A percentile compares a stretch with the other conserved stretches of the same genome.
Conservation (phyloP, 768 basidiomycete species). For the Pulveroboletus ravenelii region DNA sequence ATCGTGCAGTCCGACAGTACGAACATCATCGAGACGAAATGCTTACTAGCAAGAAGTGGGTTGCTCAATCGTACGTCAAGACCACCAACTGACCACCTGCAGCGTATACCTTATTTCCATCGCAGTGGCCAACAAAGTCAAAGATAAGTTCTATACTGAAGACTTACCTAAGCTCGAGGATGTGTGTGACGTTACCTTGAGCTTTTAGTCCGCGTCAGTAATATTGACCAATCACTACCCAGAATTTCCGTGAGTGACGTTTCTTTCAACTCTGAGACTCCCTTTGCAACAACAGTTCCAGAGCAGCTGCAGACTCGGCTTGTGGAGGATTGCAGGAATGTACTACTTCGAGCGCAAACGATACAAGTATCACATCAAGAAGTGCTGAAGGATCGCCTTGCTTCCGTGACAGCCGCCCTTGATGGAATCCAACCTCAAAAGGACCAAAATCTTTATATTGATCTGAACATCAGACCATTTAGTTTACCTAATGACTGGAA, state of each 20-base stretch:
- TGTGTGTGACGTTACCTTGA: conserved; percentile 40
- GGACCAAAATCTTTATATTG: conserved; percentile 71
- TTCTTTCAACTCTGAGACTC: background rate
- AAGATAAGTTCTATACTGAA: conserved; percentile 65
- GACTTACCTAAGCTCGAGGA: conserved; percentile 69
- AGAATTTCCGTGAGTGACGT: conserved; percentile 62
- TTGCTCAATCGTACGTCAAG: background rate
- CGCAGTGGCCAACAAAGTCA: conserved; percentile 61
- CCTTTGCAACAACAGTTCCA: conserved; percentile 25
- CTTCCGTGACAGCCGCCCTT: conserved; percentile 44
- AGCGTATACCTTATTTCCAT: conserved; percentile 72
- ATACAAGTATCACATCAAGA: conserved; percentile 60
- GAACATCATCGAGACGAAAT: conserved; percentile 76
- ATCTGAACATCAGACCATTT: conserved; percentile 67
- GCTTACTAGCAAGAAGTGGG: conserved; percentile 77
- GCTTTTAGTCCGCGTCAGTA: conserved; percentile 5
- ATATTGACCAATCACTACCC: conserved; percentile 25
- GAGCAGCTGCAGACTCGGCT: conserved; percentile 69
- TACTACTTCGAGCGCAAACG: conserved; percentile 55
- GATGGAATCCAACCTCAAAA: conserved; percentile 47
- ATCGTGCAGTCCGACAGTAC: conserved; percentile 65
- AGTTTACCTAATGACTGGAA: conserved; percentile 58
- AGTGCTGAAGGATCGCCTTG: conserved; percentile 46
- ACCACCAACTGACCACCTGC: conserved; percentile 1
- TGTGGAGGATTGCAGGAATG: conserved; percentile 47